Conservation (phyloP, 768 basidiomycete species). For the Dentipellis sp. region DNA sequence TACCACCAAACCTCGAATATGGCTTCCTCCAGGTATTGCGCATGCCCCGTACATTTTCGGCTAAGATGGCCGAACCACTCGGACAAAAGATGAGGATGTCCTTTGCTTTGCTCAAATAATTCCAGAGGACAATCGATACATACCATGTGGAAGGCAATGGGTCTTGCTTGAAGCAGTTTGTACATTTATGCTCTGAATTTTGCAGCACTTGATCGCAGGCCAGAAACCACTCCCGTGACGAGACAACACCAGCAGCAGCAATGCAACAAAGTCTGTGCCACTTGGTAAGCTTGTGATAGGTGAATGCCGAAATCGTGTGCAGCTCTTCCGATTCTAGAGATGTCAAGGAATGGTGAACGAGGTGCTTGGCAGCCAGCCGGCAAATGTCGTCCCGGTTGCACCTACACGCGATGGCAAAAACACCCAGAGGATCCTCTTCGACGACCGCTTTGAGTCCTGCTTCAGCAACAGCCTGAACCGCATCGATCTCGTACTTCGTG, state of each 20-base stretch:
- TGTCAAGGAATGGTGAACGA: not conserved
- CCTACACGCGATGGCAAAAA: not conserved
- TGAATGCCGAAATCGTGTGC: not conserved
- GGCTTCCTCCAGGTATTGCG: too few species aligned
- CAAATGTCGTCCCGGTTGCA: not conserved
- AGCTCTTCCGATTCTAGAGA: not conserved
- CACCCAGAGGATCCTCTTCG: not conserved
- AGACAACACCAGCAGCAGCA: not conserved
- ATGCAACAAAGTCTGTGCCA: not conserved
- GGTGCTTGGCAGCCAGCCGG: not conserved
- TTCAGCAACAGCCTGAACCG: not conserved
- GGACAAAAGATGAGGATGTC: too few species aligned
- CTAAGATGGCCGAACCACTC: too few species aligned
- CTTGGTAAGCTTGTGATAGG: not conserved
- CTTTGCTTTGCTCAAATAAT: too few species aligned
- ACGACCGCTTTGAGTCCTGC: not conserved
- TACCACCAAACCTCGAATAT: too few species aligned
- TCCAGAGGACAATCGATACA: too few species aligned
- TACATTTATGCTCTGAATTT: too few species aligned
- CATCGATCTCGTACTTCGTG: not conserved
- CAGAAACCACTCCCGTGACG: not conserved
- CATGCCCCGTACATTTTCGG: too few species aligned
- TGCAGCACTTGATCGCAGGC: too few species aligned
- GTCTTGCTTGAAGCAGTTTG: too few species aligned
- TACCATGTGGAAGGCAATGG: too few species aligned